These are phyloP conservation scores for Cucurbita pepo DNA, from an alignment of 306 rosid genomes.

Conservation along the genomic window DNA sequence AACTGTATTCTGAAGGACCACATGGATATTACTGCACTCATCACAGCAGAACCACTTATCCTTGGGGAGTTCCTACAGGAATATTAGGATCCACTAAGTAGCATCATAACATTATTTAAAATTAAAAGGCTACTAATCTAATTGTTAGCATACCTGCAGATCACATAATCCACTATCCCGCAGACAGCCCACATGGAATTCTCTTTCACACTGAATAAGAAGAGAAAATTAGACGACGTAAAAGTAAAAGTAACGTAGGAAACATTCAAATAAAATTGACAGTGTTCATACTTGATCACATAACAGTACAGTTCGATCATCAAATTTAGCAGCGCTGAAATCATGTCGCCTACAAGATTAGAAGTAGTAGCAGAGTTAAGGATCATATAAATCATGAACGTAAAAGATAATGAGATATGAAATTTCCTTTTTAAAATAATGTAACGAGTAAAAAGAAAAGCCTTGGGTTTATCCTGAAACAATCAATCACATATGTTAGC, in stretches of 20 bases:
- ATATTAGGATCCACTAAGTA: conserved; percentile 7
- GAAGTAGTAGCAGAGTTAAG: background rate
- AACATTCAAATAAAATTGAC: background rate
- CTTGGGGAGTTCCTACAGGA: conserved; percentile 76
- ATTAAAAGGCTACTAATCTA: conserved; percentile 2
- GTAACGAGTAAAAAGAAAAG: background rate
- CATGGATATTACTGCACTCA: conserved; percentile 67
- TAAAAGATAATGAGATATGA: background rate
- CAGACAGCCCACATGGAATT: conserved; percentile 94
- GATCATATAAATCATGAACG: background rate
- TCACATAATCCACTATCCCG: conserved; percentile 65
- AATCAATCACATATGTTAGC: background rate
- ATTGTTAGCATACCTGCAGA: conserved; percentile 45
- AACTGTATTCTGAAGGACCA: conserved; percentile 51
- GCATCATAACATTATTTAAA: background rate
- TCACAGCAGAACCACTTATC: conserved; percentile 97
- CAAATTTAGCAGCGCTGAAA: conserved; percentile 80
- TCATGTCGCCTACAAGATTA: conserved; percentile 49
- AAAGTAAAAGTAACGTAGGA: background rate
- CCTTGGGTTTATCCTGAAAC: background rate
- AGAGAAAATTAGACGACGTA: background rate
- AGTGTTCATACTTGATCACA: conserved; percentile 77
- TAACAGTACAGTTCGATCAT: conserved; percentile 80
- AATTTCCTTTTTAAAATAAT: background rate
- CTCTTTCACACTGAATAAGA: conserved; percentile 82